phyloP scores from a whole-genome alignment of 768 basidiomycete genomes.

The Gyrodon lividus region DNA sequence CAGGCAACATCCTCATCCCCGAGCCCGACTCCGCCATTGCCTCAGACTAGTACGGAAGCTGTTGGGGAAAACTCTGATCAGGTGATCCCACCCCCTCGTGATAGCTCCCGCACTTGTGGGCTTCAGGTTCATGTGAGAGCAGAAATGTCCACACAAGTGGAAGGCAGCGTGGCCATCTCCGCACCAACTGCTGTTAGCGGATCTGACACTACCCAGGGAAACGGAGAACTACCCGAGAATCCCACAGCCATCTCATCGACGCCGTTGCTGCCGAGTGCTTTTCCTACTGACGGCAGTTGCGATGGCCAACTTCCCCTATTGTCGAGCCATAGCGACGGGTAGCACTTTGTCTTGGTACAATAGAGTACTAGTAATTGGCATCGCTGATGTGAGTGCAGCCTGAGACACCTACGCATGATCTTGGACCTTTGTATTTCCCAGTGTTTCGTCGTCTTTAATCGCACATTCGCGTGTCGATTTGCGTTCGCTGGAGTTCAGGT shows the following conservation, averaged over 20 bases:
- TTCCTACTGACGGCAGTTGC: slow-evolving; percentile 11
- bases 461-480: not conserved
- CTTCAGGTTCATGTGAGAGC: slow-evolving; percentile 3
- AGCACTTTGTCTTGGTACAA: slow-evolving; percentile 7
- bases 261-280: not conserved
- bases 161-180: not conserved
- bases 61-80: slow-evolving; percentile 14
- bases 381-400: not conserved
- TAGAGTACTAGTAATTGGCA: slow-evolving; percentile 14
- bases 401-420: no score
- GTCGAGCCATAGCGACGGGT: slow-evolving; percentile 4
- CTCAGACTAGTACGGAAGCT: slow-evolving; percentile 9
- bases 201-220: not conserved
- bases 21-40: slow-evolving; percentile 9
- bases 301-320: not conserved
- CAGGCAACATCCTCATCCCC: slow-evolving; percentile 25
- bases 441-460: not conserved
- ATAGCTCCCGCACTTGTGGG: slow-evolving; percentile 17
- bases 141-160: slow-evolving; percentile 4
- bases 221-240: slow-evolving; percentile 6
- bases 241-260: slow-evolving; percentile 10
- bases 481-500: not conserved
- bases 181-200: not conserved
- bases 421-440: no score
- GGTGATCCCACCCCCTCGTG: slow-evolving; percentile 22